Conservation (phyloP, 2,329 filamentous ascomycete genomes). For the Cytospora piceicola region DNA sequence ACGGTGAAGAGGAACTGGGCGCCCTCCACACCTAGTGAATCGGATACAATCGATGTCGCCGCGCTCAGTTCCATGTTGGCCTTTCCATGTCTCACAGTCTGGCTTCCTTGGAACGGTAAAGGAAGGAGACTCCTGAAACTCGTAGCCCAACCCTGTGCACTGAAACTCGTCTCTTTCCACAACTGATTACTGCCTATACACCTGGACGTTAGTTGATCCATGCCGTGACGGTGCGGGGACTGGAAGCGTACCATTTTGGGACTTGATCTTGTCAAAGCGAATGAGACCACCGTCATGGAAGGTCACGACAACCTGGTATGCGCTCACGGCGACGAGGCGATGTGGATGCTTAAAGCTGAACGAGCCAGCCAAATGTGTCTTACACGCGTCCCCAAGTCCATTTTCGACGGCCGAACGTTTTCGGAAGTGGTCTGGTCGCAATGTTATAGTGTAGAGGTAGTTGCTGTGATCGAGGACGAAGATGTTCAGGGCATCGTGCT, state of each 20-base stretch:
- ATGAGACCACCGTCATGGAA: constrained; percentile 79
- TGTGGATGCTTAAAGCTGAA: constrained; percentile 80
- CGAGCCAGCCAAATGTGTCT: constrained; percentile 71
- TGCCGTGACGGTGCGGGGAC: no score
- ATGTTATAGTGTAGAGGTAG: constrained; percentile 80
- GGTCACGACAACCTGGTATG: constrained; percentile 76
- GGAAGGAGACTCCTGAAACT: constrained; percentile 68
- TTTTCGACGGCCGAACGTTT: constrained; percentile 71
- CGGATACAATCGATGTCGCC: constrained; percentile 64
- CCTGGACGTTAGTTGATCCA: constrained; percentile 4
- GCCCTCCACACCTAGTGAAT: constrained; percentile 54
- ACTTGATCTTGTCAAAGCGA: constrained; percentile 65
- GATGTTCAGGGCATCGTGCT: constrained; percentile 76
- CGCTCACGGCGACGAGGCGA: constrained; percentile 74
- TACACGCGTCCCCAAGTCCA: constrained; percentile 76
- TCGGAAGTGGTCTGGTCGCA: constrained; percentile 82
- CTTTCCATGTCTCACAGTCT: constrained; percentile 66
- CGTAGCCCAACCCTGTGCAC: constrained; percentile 72
- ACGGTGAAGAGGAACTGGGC: constrained; percentile 72
- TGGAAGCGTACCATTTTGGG: constrained; percentile 48
- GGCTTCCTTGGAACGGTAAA: constrained; percentile 68
- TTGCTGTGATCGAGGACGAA: constrained; percentile 81
- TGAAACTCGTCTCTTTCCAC: constrained; percentile 76
- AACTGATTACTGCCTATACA: constrained; percentile 37
- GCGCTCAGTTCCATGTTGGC: constrained; percentile 69